Evolutionary conservation across 345 rosid species (phyloP), one percentile per base, ranked within the genome.

Genomic region (Aquilaria malaccensis): DNA sequence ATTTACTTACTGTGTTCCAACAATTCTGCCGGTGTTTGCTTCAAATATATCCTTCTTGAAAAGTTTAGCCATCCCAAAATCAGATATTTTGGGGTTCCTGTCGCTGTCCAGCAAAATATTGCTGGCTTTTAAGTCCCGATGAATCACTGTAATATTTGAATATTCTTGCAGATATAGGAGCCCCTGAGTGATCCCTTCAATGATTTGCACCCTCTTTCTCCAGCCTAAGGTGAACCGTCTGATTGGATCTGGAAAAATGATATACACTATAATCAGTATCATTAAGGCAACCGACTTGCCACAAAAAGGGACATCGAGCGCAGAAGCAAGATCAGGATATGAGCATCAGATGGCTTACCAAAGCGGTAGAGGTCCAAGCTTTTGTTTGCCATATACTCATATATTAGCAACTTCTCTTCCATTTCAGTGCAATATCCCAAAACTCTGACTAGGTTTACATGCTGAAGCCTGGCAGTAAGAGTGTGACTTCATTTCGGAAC

Each of bases 141-240:
- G 85, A 55, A 81, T 72, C 30, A 81, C 65, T 2, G 76, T 81
- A 45, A 73, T 58, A 60, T 78, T 78, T 0, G 83, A 81, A 74
- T 78, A 81, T 48, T 81, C 83, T 62, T 81, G 81, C 14, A 78
- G 81, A 60, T 78, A 81, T 0, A 78, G 48, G 41, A 81, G 80
- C n/a, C 82, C 85, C 64, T 81, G 80, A 15, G 73, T 70, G 11
- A 81, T 50, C 43, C 83, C 81, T 72, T 76, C 79, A 51, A 76
- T 79, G 46, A 78, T 81, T 0, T 37, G n/a, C 22, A 72, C 71
- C 0, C 79, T 67, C 58, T 52, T 76, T 10, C 13, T 54, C 83
- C 79, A 76, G 45, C 76, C 77, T 55, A 78, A 60, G 0, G 4
- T 9, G 11, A 45, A n/a, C 13, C 54, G 29, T 37, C 66, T 70